Evolutionary conservation across 2,329 filamentous ascomycete species (phyloP).

Genomic region (Xylaria sp.): DNA sequence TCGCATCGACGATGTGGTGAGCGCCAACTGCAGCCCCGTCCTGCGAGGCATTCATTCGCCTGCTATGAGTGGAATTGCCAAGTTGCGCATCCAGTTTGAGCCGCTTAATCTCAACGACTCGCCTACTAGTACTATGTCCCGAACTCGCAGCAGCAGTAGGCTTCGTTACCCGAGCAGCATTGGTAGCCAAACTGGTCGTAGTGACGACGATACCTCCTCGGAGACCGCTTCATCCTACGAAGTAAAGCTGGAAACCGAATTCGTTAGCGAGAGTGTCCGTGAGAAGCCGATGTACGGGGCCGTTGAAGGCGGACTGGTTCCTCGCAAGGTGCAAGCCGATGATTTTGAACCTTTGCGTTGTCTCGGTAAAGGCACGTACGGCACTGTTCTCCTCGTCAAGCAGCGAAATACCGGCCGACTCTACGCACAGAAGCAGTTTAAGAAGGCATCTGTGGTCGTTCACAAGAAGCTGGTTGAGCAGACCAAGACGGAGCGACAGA

Average conservation of each 20-base stretch:
- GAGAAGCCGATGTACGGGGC: conserved; percentile 53
- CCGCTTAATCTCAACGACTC: conserved; percentile 73
- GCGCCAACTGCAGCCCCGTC: conserved; percentile 71
- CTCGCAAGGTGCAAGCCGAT: conserved; percentile 86
- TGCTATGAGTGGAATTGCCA: conserved; percentile 78
- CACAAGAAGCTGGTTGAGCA: conserved; percentile 97
- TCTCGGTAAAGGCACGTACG: conserved; percentile 95
- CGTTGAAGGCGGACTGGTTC: conserved; percentile 65
- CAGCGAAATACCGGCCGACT: conserved; percentile 87
- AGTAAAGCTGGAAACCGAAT: conserved; percentile 85
- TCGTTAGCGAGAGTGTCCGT: conserved; percentile 74
- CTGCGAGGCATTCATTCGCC: conserved; percentile 65
- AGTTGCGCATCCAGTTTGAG: conserved; percentile 84
- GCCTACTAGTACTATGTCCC: conserved; percentile 67
- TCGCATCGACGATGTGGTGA: conserved; percentile 67
- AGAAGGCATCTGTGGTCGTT: conserved; percentile 93
- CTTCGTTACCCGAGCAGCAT: conserved; percentile 65
- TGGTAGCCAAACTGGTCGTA: conserved; percentile 63
- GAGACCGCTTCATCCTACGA: conserved; percentile 81
- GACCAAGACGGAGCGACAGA: conserved; percentile 95
- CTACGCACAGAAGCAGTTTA: conserved; percentile 98
- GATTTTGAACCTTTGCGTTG: conserved; percentile 94
- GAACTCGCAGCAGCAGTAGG: conserved; percentile 64
- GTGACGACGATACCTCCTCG: conserved; percentile 75
- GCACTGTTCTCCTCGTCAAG: conserved; percentile 93